Percentiles rank a stretch among this genome's conserved stretches.
phyloP scores from a whole-genome alignment of 2,329 filamentous ascomycete genomes.

The Massarina eburnea region DNA sequence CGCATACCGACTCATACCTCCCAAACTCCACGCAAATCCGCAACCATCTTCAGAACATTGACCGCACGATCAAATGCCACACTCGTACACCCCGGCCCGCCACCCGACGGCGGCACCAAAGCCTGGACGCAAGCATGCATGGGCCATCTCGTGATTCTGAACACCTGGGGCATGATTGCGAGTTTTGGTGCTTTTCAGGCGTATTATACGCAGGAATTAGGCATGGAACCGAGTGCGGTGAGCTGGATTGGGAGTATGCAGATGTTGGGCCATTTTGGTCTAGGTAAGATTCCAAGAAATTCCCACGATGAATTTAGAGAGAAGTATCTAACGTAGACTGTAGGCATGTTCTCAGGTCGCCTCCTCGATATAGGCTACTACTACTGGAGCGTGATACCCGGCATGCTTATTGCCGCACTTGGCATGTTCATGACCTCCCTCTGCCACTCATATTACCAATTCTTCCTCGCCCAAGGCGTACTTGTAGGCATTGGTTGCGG shows the following conservation, averaged over 20 bases:
- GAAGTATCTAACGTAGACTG: conserved; percentile 3
- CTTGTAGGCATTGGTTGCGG: conserved; percentile 38
- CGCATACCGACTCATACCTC: conserved; percentile 19
- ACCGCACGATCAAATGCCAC: conserved; percentile 37
- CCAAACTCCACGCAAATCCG: conserved; percentile 9
- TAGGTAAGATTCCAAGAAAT: conserved; percentile 3
- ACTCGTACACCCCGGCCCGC: conserved; percentile 38
- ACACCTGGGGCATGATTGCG: conserved; percentile 10
- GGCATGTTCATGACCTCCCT: conserved; percentile 57
- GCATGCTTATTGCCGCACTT: conserved; percentile 48
- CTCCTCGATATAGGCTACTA: conserved; percentile 57
- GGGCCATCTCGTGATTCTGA: conserved; percentile 35
- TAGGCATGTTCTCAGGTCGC: conserved; percentile 55
- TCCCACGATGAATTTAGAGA: background rate
- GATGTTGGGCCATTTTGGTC: conserved; percentile 48
- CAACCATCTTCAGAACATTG: conserved; percentile 25
- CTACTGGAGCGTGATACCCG: conserved; percentile 46
- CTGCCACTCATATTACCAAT: conserved; percentile 53
- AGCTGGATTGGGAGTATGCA: conserved; percentile 53
- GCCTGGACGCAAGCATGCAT: conserved; percentile 42
- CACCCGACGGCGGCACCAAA: conserved; percentile 40
- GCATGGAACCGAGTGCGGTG: conserved; percentile 41
- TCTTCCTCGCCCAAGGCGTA: conserved; percentile 42
- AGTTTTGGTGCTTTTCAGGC: conserved; percentile 27
- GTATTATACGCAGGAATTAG: conserved; percentile 22